These are phyloP conservation scores for Plectosphaerella cucumerina DNA, from an alignment of 2,329 filamentous ascomycete species.

Conservation along the genomic window DNA sequence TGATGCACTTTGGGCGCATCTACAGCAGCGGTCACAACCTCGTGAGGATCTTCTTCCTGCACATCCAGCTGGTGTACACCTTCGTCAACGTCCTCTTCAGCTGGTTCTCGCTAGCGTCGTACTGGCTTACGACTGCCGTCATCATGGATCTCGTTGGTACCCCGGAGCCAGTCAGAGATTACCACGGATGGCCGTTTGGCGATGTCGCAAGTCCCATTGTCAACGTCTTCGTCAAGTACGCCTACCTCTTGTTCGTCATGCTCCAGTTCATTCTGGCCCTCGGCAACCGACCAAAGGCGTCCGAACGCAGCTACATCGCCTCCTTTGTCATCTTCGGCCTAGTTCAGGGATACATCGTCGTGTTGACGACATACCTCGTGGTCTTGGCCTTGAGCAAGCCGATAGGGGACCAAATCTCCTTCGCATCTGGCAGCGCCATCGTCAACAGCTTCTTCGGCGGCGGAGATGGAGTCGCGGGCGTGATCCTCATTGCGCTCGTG, in stretches of 20 bases:
- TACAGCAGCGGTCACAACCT: slow-evolving; percentile 91
- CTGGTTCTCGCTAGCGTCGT: slow-evolving; percentile 76
- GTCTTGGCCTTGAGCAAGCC: slow-evolving; percentile 62
- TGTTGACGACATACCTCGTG: slow-evolving; percentile 76
- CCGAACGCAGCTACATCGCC: slow-evolving; percentile 73
- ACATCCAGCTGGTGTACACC: slow-evolving; percentile 86
- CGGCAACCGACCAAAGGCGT: slow-evolving; percentile 84
- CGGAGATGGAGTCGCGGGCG: slow-evolving; percentile 58
- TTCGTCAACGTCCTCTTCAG: slow-evolving; percentile 71
- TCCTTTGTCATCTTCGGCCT: slow-evolving; percentile 76
- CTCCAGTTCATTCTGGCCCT: slow-evolving; percentile 85
- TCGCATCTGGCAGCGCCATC: slow-evolving; percentile 55
- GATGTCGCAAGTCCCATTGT: slow-evolving; percentile 71
- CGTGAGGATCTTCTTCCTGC: slow-evolving; percentile 87
- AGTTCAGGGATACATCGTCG: slow-evolving; percentile 77
- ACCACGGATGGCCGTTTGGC: slow-evolving; percentile 75
- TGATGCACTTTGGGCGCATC: slow-evolving; percentile 90
- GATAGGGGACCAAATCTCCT: slow-evolving; percentile 48
- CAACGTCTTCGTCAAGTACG: slow-evolving; percentile 77
- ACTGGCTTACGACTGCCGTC: slow-evolving; percentile 83
- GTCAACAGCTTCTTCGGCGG: slow-evolving; percentile 69
- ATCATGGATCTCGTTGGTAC: slow-evolving; percentile 85
- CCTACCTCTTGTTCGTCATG: slow-evolving; percentile 76
- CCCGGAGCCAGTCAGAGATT: slow-evolving; percentile 37
- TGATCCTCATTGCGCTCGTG: slow-evolving; percentile 78